Base-by-base conservation (phyloP, 345 rosid genomes). In the Lumnitzera racemosa region DNA sequence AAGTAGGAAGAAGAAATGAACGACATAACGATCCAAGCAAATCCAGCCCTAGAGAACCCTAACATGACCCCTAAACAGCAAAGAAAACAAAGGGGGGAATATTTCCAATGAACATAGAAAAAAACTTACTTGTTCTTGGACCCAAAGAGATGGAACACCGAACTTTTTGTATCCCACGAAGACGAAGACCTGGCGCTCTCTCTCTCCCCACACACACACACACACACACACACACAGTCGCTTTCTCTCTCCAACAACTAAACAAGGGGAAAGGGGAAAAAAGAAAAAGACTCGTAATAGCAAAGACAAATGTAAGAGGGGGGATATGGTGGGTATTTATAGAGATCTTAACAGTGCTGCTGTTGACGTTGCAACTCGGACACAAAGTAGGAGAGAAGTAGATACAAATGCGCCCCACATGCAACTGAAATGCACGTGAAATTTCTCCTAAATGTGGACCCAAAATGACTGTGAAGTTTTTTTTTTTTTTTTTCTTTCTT, bases 361-460 rank as follows among this genome's bases (percentile, higher is more conserved):
- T 7, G 63, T 29, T 58, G 69, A 66, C 69, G 48, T 55, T 31
- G 59, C 15, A 31, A 48, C 25, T 24, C 20, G 49, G 15, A 20
- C 0, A 20, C 20, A 20, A 49, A 51, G 66, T 25, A 57, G 67
- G 63, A 29, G 49, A 55, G 58, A n/a, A 24, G 46, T 62, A 57
- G 67, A 57, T 63, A 12, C 58, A 56, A 61, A 56, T 62, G 61
- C 49, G 41, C n/a, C 29, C 20, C 63, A 58, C 57, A 63, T 57
- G 29, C 57, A 25, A 15, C 16, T 15, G 15, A 69, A 69, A 68
- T 61, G 63, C 48, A 31, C 48, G 49, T 16, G 27, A 51, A 51
- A 24, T 17, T 61, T 7, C 43, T 0, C 11, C 48, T 24, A 24
- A 61, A 41, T 53, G 47, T 46, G 25, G 11, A 36, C 11, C 10